Conservation (phyloP, 768 basidiomycete genomes). For the Phylloporus scabripes region DNA sequence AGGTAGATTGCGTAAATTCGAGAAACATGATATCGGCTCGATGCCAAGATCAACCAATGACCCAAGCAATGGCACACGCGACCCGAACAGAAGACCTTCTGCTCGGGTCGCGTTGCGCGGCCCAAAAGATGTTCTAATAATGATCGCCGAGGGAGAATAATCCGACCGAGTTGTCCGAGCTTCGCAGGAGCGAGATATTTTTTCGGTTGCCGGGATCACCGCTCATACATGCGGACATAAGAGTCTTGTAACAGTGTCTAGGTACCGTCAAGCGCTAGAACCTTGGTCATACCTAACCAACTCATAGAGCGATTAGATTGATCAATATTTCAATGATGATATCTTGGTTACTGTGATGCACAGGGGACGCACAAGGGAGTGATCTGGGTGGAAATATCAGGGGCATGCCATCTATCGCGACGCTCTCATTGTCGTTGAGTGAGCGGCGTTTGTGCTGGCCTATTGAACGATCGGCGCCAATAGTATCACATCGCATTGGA, state of each 20-base stretch:
- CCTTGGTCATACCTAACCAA: not conserved
- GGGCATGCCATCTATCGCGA: not conserved
- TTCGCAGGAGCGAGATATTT: not conserved
- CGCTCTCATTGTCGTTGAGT: not conserved
- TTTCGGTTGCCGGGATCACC: not conserved
- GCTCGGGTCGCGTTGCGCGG: not conserved
- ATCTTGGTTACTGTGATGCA: not conserved
- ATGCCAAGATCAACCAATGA: not conserved
- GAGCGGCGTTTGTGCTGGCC: conserved; percentile 1
- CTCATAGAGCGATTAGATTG: not conserved
- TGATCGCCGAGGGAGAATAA: not conserved
- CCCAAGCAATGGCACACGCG: not conserved
- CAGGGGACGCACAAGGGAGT: not conserved
- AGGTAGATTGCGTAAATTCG: not conserved
- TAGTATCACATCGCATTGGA: not conserved
- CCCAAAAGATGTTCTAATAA: not conserved
- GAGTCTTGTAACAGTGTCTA: conserved; percentile 11
- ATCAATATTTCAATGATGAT: not conserved
- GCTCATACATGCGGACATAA: not conserved
- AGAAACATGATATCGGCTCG: not conserved
- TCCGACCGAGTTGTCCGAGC: not conserved
- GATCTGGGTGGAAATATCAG: not conserved
- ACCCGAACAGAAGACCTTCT: not conserved
- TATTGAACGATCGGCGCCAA: not conserved
- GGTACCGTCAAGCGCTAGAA: not conserved